A percentile compares a stretch with the other conserved stretches of the same genome.
These are phyloP conservation scores for Solanum gracilifrons DNA, from an alignment of 257 asterid genomes.

Conservation along the genomic window DNA sequence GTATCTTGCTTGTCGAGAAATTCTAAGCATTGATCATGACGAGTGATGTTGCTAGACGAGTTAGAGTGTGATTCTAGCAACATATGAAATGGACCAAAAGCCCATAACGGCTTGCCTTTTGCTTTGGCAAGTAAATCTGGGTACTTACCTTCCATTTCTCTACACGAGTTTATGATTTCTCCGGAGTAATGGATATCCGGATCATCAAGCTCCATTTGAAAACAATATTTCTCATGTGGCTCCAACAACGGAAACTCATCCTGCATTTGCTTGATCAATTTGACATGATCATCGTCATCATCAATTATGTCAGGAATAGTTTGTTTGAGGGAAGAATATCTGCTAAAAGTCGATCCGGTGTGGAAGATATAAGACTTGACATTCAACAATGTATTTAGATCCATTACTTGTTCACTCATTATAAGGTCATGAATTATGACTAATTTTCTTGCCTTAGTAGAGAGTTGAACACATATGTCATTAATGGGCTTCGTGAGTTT, in stretches of 20 bases:
- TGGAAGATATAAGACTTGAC: not conserved
- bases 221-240: not conserved
- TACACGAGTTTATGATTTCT: not conserved
- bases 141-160: not conserved
- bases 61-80: not conserved
- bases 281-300: not conserved
- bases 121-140: not conserved
- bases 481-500: fast-evolving
- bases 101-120: not conserved
- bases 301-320: not conserved
- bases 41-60: not conserved
- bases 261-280: not conserved
- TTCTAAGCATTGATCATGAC: not conserved
- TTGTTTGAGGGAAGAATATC: not conserved
- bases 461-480: not conserved
- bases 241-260: not conserved
- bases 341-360: not conserved
- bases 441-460: not conserved
- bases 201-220: not conserved
- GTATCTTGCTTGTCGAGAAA: not conserved
- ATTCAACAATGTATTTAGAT: not conserved
- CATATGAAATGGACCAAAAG: not conserved
- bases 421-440: not conserved
- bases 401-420: fast-evolving
- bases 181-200: fast-evolving